Evolutionary conservation across 2,329 filamentous ascomycete species (phyloP), one percentile per base, ranked within the genome.

Genomic region (Phaeoacremonium minimum): DNA sequence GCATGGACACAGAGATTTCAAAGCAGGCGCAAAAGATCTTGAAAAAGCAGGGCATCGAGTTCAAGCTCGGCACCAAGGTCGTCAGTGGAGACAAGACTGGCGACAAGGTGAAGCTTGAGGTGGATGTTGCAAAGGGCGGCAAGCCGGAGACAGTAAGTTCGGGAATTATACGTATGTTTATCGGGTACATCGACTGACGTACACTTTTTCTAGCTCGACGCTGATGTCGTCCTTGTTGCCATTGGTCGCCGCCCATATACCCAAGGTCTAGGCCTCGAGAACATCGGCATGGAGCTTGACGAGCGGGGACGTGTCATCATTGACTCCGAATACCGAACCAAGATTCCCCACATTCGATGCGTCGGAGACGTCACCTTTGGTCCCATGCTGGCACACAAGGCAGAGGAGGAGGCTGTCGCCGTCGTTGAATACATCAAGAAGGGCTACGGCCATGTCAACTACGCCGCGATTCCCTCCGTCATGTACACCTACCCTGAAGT

Each of bases 401-500:
- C 93, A 35, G 93, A 98, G 69, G 93, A 98, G 69, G 93, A 98
- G 70, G 93, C 79, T 42, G 90, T 97, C 46, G 93, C 93, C 19
- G 91, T 84, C 40, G 76, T 97, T 45, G 93, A 98, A 69, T 97
- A 89, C 75, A 93, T 98, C 67, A 91, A 87, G 72, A 97, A 97
- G 76, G 89, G 89, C 48, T 85, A 94, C 66, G 93, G 93, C 41
- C 93, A 98, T 67, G 93, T 98, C 69, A 98, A 98, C 83, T 98
- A 98, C 71, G 87, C 81, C 56, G 87, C 85, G 64, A 98, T 98
- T 59, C 93, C 93, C 48, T 93, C 87, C 20, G 93, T 98, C 69
- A 98, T 98, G 93, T 98, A 98, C 79, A 97, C 93, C 9, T 85
- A 96, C 71, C 93, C 93, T 20, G 93, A 98, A 67, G 93, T 97